Percentiles rank a stretch among this genome's conserved stretches.
Evolutionary conservation across 73 alveolate genomes (phyloP).

Genomic region (Symbiodinium natans): DNA sequence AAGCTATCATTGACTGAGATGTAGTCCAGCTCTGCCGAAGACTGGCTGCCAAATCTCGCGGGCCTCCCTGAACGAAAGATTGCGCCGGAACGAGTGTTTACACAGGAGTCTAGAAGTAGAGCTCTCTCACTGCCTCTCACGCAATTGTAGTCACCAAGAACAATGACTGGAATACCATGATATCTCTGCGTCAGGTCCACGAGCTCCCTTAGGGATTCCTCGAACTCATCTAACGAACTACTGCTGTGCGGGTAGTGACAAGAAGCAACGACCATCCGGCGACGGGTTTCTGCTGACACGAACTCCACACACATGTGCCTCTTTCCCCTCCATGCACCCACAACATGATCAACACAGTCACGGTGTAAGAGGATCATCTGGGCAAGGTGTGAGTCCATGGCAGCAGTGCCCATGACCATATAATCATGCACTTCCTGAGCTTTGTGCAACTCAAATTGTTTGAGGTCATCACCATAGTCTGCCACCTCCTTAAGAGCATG

Average conservation of each 20-base stretch:
- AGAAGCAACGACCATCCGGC: neutral
- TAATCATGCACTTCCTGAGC: neutral
- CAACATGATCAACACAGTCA: neutral
- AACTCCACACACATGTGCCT: neutral
- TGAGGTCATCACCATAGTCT: neutral
- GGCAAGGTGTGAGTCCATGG: neutral
- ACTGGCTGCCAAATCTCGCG: neutral
- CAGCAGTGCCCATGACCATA: neutral
- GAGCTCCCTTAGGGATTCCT: neutral
- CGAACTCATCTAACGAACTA: neutral
- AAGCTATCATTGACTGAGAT: neutral
- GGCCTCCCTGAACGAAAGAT: neutral
- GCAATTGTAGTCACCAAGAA: neutral
- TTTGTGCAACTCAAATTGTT: neutral
- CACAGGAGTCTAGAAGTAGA: neutral
- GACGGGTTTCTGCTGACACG: neutral
- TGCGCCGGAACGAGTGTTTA: neutral
- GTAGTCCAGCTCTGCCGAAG: neutral
- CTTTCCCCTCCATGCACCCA: neutral
- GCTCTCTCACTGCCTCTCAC: neutral
- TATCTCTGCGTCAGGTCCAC: neutral
- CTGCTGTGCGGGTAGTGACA: neutral
- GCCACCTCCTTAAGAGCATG: neutral
- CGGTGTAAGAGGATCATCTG: neutral
- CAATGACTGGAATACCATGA: neutral